A percentile compares a stretch with the other conserved stretches of the same genome.
These are phyloP conservation scores for Porogramme epimiltina DNA, from an alignment of 1,284 basidiomycete genomes.

Conservation along the genomic window DNA sequence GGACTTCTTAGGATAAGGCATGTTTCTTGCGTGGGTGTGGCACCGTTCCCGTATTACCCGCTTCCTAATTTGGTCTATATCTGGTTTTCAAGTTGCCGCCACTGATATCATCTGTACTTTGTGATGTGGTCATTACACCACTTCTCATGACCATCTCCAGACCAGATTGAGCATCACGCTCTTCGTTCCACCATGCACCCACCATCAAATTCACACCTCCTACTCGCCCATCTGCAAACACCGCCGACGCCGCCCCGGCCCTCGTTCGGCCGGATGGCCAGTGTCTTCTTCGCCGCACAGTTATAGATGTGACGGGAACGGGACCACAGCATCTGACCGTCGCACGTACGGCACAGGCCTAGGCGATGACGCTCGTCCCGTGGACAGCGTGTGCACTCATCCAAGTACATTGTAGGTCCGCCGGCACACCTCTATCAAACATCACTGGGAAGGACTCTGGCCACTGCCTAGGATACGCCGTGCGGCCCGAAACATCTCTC, in stretches of 20 bases:
- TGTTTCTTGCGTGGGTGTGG: too few relatives aligned
- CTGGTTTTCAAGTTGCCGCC: too few relatives aligned
- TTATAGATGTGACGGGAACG: background rate
- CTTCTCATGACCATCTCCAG: background rate
- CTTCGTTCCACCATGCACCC: background rate
- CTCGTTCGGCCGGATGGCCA: background rate
- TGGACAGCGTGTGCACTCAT: constrained; percentile 5
- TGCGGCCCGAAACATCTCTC: background rate
- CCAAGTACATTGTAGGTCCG: background rate
- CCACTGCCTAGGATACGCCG: background rate
- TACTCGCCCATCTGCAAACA: background rate
- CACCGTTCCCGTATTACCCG: too few relatives aligned
- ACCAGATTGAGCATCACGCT: constrained; percentile 9
- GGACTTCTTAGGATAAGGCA: too few relatives aligned
- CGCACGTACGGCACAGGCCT: background rate
- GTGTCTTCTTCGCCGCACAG: constrained; percentile 1
- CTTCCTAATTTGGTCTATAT: too few relatives aligned
- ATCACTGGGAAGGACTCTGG: background rate
- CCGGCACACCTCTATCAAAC: background rate
- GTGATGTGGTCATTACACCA: background rate
- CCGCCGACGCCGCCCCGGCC: constrained; percentile 5
- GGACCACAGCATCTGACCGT: constrained; percentile 8
- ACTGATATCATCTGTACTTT: too few relatives aligned
- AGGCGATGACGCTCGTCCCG: constrained; percentile 10
- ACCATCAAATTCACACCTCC: constrained; percentile 1